A percentile compares a stretch with the other conserved stretches of the same genome.
phyloP scores from a whole-genome alignment of 2,329 filamentous ascomycete genomes.

The Metarhizium robertsii region DNA sequence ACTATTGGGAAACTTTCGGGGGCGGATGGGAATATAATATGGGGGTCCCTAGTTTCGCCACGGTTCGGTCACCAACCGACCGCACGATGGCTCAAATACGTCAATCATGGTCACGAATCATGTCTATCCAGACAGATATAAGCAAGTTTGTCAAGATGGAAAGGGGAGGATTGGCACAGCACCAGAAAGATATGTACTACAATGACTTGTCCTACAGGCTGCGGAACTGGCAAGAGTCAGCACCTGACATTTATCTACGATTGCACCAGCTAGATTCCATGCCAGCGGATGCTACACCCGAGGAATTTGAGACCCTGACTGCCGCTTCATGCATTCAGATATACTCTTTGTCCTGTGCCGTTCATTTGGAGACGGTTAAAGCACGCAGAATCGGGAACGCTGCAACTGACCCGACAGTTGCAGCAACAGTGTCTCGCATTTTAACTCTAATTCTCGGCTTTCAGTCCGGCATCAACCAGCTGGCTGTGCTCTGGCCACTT shows the following conservation, averaged over 20 bases:
- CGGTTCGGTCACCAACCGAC: neutral
- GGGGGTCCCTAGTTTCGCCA: conserved; percentile 9
- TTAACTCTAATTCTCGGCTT: too few relatives aligned
- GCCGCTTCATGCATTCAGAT: conserved; percentile 7
- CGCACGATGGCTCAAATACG: conserved; percentile 10
- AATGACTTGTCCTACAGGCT: conserved; percentile 6
- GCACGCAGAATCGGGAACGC: too few relatives aligned
- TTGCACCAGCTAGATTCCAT: neutral
- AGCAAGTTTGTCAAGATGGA: conserved; percentile 8
- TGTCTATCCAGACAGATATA: conserved; percentile 11
- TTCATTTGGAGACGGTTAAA: conserved; percentile 5
- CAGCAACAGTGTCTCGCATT: too few relatives aligned
- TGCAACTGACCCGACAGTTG: too few relatives aligned
- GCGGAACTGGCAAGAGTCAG: conserved; percentile 9
- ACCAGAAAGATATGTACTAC: conserved; percentile 6
- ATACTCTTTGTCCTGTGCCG: conserved; percentile 7
- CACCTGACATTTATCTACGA: conserved; percentile 6
- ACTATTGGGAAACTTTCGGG: conserved; percentile 27
- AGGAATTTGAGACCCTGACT: conserved; percentile 6
- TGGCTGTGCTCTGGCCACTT: too few relatives aligned
- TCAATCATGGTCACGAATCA: conserved; percentile 10
- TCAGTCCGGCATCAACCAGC: too few relatives aligned
- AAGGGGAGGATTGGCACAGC: neutral
- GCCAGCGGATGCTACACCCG: conserved; percentile 1
- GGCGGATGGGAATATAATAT: conserved; percentile 26